Evolutionary conservation across 2,329 filamentous ascomycete species (phyloP), one percentile per base, ranked within the genome.

Genomic region (Trichoderma endophyticum): DNA sequence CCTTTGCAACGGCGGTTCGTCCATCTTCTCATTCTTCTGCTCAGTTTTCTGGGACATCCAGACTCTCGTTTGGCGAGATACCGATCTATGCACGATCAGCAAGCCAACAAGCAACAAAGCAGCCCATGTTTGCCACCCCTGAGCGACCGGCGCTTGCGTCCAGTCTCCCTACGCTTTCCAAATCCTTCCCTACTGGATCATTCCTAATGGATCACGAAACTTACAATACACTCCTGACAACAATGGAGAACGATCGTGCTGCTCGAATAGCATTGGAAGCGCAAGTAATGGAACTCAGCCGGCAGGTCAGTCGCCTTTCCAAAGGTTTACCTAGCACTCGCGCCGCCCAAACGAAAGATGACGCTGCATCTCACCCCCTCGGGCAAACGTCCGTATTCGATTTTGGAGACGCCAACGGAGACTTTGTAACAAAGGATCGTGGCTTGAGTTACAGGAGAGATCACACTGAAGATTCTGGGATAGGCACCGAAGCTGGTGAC

Each of bases 201-300:
- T 79, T 84, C 26, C 82, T 82, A 2, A 77, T 79, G 18, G 85
- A 88, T 63, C 84, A 88, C 64, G 66, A 61, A 18, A 54, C 66
- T 57, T 87, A 87, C 73, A 82, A 82, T 7, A 84, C 82, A 2
- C 81, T 91, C 18, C 78, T 86, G 32, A 82, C 84, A 18, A 82
- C 90, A 70, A 82, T 91, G 30, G 83, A 89, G 71, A 83, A 84
- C 1, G 89, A 91, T 77, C 87, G 88, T 30, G 83, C 84, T 1
- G 86, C 87, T 6, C 84, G 89, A 6, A 82, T 85, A 71, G 82
- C 84, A 4, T 83, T 91, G 5, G 89, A 91, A 77, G 80, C 82
- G 2, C 84, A 90, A 71, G 87, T 91, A 36, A 85, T 83, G 71
- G 85, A 83, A 56, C 81, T 91, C 6, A 83, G 82, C 26, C 84